Conservation (phyloP, 495 filamentous ascomycete genomes). For the Talaromyces wortmannii region DNA sequence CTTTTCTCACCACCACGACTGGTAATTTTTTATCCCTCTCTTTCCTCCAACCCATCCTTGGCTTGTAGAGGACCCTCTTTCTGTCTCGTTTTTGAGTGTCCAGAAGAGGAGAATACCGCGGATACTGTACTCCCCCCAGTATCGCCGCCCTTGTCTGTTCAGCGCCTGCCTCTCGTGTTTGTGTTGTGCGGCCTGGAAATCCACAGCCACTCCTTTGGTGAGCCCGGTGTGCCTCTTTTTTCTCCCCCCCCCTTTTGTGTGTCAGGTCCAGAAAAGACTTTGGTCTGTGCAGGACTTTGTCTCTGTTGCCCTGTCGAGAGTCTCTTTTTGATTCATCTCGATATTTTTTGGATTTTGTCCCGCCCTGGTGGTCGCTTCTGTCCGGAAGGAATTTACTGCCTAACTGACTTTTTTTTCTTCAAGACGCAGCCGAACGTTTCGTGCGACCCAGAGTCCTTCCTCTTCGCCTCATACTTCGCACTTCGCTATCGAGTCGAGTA, state of each 20-base stretch:
- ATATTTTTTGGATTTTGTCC: neutral
- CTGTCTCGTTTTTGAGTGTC: neutral
- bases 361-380: neutral
- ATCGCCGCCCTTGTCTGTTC: neutral
- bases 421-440: neutral
- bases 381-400: neutral
- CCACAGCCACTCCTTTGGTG: neutral
- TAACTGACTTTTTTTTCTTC: neutral
- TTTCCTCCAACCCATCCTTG: neutral
- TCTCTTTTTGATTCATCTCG: neutral
- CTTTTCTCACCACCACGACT: neutral
- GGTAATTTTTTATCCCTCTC: neutral
- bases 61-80: neutral
- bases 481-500: constrained; percentile 31
- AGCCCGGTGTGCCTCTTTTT: neutral
- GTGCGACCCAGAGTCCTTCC: neutral
- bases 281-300: too few species aligned
- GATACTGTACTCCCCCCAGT: neutral
- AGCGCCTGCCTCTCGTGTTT: neutral
- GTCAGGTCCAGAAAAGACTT: too few species aligned
- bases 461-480: neutral
- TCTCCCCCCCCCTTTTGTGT: neutral
- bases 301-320: too few species aligned
- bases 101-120: neutral
- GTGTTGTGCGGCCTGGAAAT: neutral